Evolutionary conservation across 805 yeast genomes (phyloP).

Genomic region (Barnettozyma siamensis): DNA sequence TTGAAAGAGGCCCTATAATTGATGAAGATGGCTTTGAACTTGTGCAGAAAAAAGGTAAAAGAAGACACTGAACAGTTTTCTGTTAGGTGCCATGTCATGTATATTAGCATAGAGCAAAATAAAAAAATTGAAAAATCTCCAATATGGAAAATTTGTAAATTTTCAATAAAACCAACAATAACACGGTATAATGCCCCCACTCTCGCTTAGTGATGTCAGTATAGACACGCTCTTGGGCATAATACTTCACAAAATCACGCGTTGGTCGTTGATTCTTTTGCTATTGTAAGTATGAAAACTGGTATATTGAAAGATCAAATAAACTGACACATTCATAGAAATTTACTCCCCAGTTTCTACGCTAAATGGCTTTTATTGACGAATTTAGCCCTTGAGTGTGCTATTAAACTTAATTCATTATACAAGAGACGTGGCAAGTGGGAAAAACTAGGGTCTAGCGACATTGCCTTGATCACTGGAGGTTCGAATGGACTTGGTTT

Average conservation of each 20-base stretch:
- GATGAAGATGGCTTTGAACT: constrained; percentile 95
- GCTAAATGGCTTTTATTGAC: constrained; percentile 2
- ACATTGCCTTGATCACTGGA: constrained; percentile 30
- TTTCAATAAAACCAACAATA: not conserved
- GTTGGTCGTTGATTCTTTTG: constrained; percentile 1
- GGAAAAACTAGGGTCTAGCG: constrained; percentile 11
- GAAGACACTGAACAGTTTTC: constrained; percentile 23
- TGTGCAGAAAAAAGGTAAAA: constrained; percentile 69
- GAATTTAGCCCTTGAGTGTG: not conserved
- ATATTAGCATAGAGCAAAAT: not conserved
- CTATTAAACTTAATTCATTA: not conserved
- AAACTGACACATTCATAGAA: constrained; percentile 7
- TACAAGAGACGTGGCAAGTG: constrained; percentile 21
- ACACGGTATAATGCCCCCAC: not conserved
- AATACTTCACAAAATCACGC: not conserved
- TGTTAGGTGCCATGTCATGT: not conserved
- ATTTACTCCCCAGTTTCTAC: constrained; percentile 3
- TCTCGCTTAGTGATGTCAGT: not conserved
- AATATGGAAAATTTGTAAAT: not conserved
- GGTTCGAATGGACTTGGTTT: constrained; percentile 35
- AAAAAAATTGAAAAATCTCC: not conserved
- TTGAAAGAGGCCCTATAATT: constrained; percentile 52
- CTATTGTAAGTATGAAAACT: constrained; percentile 10
- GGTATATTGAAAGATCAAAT: not conserved
- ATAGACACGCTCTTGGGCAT: constrained; percentile 2